A percentile compares a stretch with the other conserved stretches of the same genome.
Evolutionary conservation across 2,329 filamentous ascomycete species (phyloP).

Genomic region (Stagonosporopsis cucurbitacearum): DNA sequence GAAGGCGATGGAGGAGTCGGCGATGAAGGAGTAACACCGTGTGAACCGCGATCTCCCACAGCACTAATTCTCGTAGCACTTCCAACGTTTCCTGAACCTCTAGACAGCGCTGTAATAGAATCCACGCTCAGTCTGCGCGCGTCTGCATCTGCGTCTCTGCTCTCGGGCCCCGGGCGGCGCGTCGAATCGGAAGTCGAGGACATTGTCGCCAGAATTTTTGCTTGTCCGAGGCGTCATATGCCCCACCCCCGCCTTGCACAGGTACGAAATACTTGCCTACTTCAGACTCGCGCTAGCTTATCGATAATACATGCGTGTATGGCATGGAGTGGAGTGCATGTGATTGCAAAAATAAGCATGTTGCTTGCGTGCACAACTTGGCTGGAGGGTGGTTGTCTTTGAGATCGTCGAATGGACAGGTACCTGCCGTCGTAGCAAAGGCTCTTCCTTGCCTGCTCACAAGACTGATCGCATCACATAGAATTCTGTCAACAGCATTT

Average conservation of each 20-base stretch:
- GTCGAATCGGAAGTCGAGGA: constrained; percentile 20
- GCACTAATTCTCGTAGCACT: neutral
- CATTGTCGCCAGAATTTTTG: constrained; percentile 19
- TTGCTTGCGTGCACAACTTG: neutral
- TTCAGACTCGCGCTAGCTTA: constrained; percentile 4
- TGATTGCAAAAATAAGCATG: neutral
- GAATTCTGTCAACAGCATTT: neutral
- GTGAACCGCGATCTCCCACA: neutral
- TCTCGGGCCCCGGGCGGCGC: constrained; percentile 3
- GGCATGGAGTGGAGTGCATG: too few species aligned
- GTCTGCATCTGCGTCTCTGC: neutral
- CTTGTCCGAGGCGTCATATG: constrained; percentile 11
- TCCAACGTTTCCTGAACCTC: neutral
- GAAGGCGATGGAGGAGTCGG: neutral
- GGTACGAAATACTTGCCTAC: too few species aligned
- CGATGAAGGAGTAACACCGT: too few species aligned
- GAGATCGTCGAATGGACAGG: too few species aligned
- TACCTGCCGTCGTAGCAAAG: neutral
- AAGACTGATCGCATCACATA: neutral
- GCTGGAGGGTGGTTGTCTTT: neutral
- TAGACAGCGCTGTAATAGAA: neutral
- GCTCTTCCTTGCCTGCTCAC: neutral
- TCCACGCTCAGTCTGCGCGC: neutral
- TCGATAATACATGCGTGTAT: constrained; percentile 22
- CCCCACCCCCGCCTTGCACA: constrained; percentile 25